Conservation (phyloP, 495 filamentous ascomycete species). For the Diplogelasinospora grovesii region DNA sequence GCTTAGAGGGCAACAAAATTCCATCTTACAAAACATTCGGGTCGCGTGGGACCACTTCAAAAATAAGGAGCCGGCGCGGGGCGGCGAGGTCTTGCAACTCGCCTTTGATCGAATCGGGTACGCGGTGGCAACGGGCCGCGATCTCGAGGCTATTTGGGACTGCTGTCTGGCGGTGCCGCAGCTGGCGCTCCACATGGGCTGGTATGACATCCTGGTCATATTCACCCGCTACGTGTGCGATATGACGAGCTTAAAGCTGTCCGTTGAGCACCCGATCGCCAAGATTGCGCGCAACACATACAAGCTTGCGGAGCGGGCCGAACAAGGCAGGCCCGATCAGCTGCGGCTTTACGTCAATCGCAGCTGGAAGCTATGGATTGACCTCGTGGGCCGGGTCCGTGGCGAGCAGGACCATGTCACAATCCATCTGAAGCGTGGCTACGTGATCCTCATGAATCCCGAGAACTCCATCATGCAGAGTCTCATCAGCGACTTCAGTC, state of each 20-base stretch:
- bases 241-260: slow-evolving; percentile 14
- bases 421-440: slow-evolving; percentile 28
- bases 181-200: slow-evolving; percentile 13
- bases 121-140: slow-evolving; percentile 9
- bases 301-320: background rate
- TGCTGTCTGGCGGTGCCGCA: slow-evolving; percentile 28
- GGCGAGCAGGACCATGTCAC: slow-evolving; percentile 19
- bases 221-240: slow-evolving; percentile 18
- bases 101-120: slow-evolving; percentile 22
- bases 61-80: background rate
- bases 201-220: slow-evolving; percentile 20
- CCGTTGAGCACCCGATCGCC: slow-evolving; percentile 16
- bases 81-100: slow-evolving; percentile 15
- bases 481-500: slow-evolving; percentile 11
- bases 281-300: slow-evolving; percentile 6
- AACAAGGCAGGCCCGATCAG: background rate
- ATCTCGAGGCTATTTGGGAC: slow-evolving; percentile 29
- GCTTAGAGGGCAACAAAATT: slow-evolving; percentile 6
- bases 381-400: slow-evolving; percentile 4
- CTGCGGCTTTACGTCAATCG: slow-evolving; percentile 8
- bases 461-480: slow-evolving; percentile 5
- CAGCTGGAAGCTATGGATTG: slow-evolving; percentile 24
- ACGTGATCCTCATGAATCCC: slow-evolving; percentile 22
- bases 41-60: slow-evolving; percentile 15
- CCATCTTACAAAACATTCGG: slow-evolving; percentile 21